Evolutionary conservation across 1,284 basidiomycete species (phyloP).

Genomic region (Ceratobasidium sp.): DNA sequence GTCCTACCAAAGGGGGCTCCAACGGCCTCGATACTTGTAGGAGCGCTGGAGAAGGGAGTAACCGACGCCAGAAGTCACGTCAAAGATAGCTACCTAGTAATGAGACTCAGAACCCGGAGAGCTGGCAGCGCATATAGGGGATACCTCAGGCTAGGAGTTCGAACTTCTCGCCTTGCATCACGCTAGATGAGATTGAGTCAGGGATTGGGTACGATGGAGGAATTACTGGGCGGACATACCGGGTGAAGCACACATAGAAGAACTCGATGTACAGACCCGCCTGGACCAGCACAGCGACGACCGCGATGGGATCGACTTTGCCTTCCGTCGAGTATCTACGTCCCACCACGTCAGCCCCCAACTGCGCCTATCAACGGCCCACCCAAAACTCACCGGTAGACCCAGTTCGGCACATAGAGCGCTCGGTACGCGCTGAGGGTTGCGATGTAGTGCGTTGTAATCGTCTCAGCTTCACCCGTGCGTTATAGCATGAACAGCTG

Average conservation of each 20-base stretch:
- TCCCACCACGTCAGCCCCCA: background rate
- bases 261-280: slow-evolving; percentile 97
- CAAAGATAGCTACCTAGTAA: too few relatives aligned
- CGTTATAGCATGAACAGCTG: slow-evolving; percentile 99
- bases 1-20: too few relatives aligned
- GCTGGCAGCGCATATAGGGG: too few relatives aligned
- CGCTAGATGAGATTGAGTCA: slow-evolving; percentile 49
- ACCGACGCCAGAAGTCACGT: too few relatives aligned
- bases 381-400: slow-evolving; percentile 83
- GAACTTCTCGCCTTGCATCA: slow-evolving; percentile 61
- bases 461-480: slow-evolving; percentile 98
- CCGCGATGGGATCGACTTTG: slow-evolving; percentile 91
- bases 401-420: slow-evolving; percentile 99
- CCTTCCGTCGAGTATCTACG: slow-evolving; percentile 89
- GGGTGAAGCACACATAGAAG: slow-evolving; percentile 91
- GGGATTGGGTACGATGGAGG: background rate
- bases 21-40: too few relatives aligned
- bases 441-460: slow-evolving; percentile 98
- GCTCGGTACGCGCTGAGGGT: slow-evolving; percentile 95
- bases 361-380: background rate
- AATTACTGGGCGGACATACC: slow-evolving; percentile 63
- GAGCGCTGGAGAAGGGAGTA: too few relatives aligned
- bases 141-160: slow-evolving; percentile 58
- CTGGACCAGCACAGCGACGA: slow-evolving; percentile 94
- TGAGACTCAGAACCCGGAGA: too few relatives aligned